Evolutionary conservation across 257 asterid genomes (phyloP), one percentile per base, ranked within the genome.

Genomic region (Linderniella brevidens): DNA sequence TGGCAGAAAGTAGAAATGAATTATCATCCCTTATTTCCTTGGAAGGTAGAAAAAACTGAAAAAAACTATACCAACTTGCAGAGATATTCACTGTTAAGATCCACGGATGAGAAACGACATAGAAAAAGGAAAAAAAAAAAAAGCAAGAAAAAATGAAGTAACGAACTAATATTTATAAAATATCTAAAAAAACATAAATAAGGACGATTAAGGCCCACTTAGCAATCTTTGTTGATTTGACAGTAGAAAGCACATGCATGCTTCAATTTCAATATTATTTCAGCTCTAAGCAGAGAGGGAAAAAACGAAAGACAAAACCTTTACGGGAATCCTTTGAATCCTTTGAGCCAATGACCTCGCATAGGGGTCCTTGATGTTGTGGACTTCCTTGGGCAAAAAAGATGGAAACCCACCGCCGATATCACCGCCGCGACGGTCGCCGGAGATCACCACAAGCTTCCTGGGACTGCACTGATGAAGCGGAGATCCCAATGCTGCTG

Each of bases 241-340:
- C 32, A 25, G 3, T 6, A 6, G 6, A 25, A 25, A 25, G 8
- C 4, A 17, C 11, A 32, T 8, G 18, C 17, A 50, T 8, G 17
- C n/a, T 36, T 8, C 4, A 18, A 10, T 15, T 11, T 39, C 3
- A 20, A 5, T 18, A 3, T 62, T 52, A 6, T 25, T 25, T 25
- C 32, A 25, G 6, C 6, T 25, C 6, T 25, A 25, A 2, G 32
- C 32, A 25, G 32, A 25, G 32, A 6, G 32, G 32, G 6, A 3
- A 6, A 25, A 25, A n/a, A n/a, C n/a, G 32, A 25, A 25, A 25
- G 32, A 25, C 32, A 6, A 25, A 25, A 77, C 88, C 77, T 74
- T 58, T 10, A 82, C 93, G 3, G 93, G 93, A 18, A 82, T 77
- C 58, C 93, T 68, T 44, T 71, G 70, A 37, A 82, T 78, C 64